Evolutionary conservation across 208 protist species (phyloP).

Genomic region (Jaenimonas drosophilae): DNA sequence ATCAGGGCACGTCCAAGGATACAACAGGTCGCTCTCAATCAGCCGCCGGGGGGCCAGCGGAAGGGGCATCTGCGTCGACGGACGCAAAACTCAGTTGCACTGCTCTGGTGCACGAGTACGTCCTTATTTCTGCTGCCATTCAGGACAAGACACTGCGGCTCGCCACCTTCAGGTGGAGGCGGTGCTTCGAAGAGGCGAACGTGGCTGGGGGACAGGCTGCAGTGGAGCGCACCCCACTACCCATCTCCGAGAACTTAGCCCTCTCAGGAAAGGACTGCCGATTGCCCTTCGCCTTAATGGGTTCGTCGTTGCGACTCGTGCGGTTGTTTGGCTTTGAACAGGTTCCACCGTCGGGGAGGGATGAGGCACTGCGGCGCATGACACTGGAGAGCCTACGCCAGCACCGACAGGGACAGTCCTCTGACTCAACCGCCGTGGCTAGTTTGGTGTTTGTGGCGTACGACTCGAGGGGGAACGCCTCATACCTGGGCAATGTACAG

Average conservation of each 20-base stretch:
- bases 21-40: background rate
- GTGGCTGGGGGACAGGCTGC: background rate
- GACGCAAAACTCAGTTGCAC: too few relatives aligned
- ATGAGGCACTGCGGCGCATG: conserved; percentile 1
- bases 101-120: conserved; percentile 33
- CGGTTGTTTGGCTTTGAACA: conserved; percentile 61
- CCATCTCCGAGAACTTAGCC: conserved; percentile 13
- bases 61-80: too few relatives aligned
- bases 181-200: background rate
- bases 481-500: conserved; percentile 7
- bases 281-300: conserved; percentile 50
- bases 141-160: conserved; percentile 74
- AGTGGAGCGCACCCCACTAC: background rate
- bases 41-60: background rate
- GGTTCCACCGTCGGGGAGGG: conserved; percentile 9
- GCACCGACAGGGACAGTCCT: too few relatives aligned
- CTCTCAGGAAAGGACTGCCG: conserved; percentile 27
- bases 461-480: conserved; percentile 9
- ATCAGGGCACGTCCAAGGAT: background rate
- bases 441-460: too few relatives aligned
- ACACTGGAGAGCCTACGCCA: too few relatives aligned
- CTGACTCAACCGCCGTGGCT: too few relatives aligned
- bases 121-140: conserved; percentile 42
- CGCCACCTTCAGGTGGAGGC: conserved; percentile 28
- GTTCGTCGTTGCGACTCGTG: conserved; percentile 74